Evolutionary conservation across 352 stramenopile genomes (phyloP).

Genomic region (Phytophthora meadii): DNA sequence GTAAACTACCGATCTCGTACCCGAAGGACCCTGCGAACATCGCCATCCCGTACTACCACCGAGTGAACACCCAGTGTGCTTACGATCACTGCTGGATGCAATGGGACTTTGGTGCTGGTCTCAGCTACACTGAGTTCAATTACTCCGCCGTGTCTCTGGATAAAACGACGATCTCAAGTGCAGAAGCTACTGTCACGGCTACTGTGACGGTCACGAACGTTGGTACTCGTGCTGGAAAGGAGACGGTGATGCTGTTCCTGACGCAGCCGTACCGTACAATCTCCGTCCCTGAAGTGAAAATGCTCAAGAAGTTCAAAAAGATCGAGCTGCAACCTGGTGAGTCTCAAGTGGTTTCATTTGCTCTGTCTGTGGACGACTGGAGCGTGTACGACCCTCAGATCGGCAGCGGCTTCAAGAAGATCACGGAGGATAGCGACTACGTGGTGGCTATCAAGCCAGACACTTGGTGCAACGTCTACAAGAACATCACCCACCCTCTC

Average conservation of each 20-base stretch:
- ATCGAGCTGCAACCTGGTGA: slow-evolving; percentile 57
- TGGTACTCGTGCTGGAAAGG: slow-evolving; percentile 58
- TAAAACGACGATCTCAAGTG: slow-evolving; percentile 44
- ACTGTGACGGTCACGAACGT: slow-evolving; percentile 76
- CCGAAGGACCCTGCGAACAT: slow-evolving; percentile 65
- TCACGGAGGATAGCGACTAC: slow-evolving; percentile 68
- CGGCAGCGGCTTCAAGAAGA: slow-evolving; percentile 55
- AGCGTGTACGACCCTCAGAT: slow-evolving; percentile 71
- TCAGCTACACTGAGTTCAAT: slow-evolving; percentile 73
- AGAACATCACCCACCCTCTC: slow-evolving; percentile 42
- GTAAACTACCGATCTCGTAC: slow-evolving; percentile 84
- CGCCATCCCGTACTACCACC: slow-evolving; percentile 77
- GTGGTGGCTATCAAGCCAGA: slow-evolving; percentile 70
- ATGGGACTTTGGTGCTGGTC: slow-evolving; percentile 65
- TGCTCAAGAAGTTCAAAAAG: slow-evolving; percentile 83
- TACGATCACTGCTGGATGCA: slow-evolving; percentile 55
- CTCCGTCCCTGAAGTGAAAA: slow-evolving; percentile 79
- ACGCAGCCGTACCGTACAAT: slow-evolving; percentile 61
- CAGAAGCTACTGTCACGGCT: slow-evolving; percentile 20
- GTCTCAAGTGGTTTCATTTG: slow-evolving; percentile 42
- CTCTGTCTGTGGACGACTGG: slow-evolving; percentile 53
- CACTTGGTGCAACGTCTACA: slow-evolving; percentile 74
- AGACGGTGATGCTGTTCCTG: slow-evolving; percentile 82
- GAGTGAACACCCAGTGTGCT: slow-evolving; percentile 54
- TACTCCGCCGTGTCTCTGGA: slow-evolving; percentile 55